Evolutionary conservation across 805 yeast genomes (phyloP), one percentile per base, ranked within the genome.

Genomic region (Saturnispora diversa): DNA sequence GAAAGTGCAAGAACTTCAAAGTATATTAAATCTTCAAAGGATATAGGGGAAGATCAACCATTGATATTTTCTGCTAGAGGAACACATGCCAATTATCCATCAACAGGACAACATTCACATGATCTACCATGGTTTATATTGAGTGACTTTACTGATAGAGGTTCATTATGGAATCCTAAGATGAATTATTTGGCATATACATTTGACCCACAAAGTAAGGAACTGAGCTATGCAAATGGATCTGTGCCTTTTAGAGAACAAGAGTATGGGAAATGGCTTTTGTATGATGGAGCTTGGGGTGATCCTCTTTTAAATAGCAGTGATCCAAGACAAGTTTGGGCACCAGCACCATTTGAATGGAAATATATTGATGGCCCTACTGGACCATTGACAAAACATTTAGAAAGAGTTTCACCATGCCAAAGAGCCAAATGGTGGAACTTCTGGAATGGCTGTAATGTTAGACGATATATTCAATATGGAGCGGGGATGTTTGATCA

Each of bases 81-180:
- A 0, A 90, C 98, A 0, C 98, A 90, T 63, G 97, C 97, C 15
- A 90, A 92, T 60, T 90, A 90, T 57, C 94, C 92, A 1, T 75
- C 92, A n/a, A 88, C 83, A 0, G 98, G 98, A 0, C 95, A 88
- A 55, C 95, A 90, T 57, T 79, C 95, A 0, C 97, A 88, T 58
- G 98, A 90, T 59, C 70, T 88, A 35, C 98, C 98, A 1, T 88
- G 85, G 63, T 81, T 84, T 39, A 88, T 94, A 42, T 65, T 90
- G 39, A 76, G 85, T 39, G 98, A 90, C 64, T 90, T 85, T 62
- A 86, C 98, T 1, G 98, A 90, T 59, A 68, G 95, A 32, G 98
- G 98, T 1, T 83, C 94, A 2, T 65, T 90, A 52, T 90, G 98
- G 98, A 94, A 90, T 57, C 97, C 97, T 0, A 65, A 86, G 0